These are phyloP conservation scores for Penicillium paneum DNA, from an alignment of 2,329 filamentous ascomycete species.

Conservation along the genomic window DNA sequence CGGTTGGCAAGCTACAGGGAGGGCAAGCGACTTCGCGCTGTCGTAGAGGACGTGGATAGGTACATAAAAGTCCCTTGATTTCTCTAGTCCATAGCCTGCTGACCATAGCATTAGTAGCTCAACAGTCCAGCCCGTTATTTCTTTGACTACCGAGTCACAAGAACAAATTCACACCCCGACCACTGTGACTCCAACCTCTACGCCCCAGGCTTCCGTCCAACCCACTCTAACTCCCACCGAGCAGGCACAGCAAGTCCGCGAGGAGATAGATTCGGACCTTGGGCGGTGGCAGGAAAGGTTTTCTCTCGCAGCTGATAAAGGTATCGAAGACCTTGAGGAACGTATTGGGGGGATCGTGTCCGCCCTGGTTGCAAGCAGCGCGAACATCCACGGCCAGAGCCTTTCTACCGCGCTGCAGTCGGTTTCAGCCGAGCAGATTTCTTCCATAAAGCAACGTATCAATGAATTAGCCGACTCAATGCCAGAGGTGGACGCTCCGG, in stretches of 20 bases:
- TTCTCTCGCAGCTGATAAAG: slow-evolving; percentile 77
- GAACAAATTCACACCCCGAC: slow-evolving; percentile 16
- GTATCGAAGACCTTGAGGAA: slow-evolving; percentile 64
- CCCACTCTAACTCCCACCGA: slow-evolving; percentile 45
- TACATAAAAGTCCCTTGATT: slow-evolving; percentile 20
- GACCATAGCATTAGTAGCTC: slow-evolving; percentile 15
- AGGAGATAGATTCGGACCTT: slow-evolving; percentile 73
- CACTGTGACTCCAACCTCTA: slow-evolving; percentile 24
- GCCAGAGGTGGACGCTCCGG: slow-evolving; percentile 55
- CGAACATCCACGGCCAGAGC: slow-evolving; percentile 37
- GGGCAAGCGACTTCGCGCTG: slow-evolving; percentile 60
- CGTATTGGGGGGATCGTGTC: slow-evolving; percentile 69
- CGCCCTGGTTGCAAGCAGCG: slow-evolving; percentile 65
- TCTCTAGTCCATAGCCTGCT: slow-evolving; percentile 4
- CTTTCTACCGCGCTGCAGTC: slow-evolving; percentile 68
- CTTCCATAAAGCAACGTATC: slow-evolving; percentile 65
- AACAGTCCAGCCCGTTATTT: slow-evolving; percentile 23
- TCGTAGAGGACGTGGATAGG: slow-evolving; percentile 54
- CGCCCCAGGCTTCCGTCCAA: slow-evolving; percentile 27
- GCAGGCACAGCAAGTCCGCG: slow-evolving; percentile 47
- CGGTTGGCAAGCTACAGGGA: slow-evolving; percentile 66
- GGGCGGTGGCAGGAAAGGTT: slow-evolving; percentile 86
- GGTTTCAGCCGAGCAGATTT: slow-evolving; percentile 62
- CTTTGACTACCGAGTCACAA: slow-evolving; percentile 18
- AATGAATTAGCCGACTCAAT: slow-evolving; percentile 54